Conservation (phyloP, 306 rosid genomes). For the Cicer judaicum region DNA sequence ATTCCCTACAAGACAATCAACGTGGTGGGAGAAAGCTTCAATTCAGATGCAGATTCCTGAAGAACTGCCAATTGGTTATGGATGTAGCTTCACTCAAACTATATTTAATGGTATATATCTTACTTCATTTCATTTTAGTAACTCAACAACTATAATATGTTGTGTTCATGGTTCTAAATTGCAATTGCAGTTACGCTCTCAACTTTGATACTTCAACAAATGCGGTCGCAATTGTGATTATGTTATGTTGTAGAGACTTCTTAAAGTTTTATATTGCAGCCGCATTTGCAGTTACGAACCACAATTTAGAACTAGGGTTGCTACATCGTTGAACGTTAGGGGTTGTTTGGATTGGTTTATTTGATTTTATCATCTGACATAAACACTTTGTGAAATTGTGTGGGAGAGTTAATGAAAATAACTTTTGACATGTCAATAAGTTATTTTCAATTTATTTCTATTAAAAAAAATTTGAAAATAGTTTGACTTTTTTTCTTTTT, state of each 20-base stretch:
- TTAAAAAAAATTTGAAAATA: too few species aligned
- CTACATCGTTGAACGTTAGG: too few species aligned
- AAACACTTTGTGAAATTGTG: too few species aligned
- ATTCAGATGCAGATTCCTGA: constrained; percentile 62
- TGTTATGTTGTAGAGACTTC: not conserved
- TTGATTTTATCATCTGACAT: too few species aligned
- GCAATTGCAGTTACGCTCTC: not conserved
- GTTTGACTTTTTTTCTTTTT: too few species aligned
- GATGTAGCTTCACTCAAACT: constrained; percentile 83
- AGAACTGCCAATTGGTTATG: constrained; percentile 64
- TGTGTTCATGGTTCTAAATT: not conserved
- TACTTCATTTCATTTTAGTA: not conserved
- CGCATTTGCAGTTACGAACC: not conserved
- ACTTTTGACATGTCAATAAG: too few species aligned
- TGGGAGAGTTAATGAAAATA: too few species aligned
- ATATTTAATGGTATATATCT: constrained; percentile 68
- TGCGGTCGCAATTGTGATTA: not conserved
- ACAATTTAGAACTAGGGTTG: too few species aligned
- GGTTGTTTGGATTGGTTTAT: too few species aligned
- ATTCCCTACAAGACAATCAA: constrained; percentile 54
- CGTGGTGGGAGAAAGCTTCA: constrained; percentile 57
- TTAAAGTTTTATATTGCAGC: not conserved
- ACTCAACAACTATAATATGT: not conserved
- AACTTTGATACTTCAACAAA: not conserved
- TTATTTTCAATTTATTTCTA: too few species aligned